Evolutionary conservation across 805 yeast species (phyloP).

Genomic region (Kregervanrija pseudodelftensis): DNA sequence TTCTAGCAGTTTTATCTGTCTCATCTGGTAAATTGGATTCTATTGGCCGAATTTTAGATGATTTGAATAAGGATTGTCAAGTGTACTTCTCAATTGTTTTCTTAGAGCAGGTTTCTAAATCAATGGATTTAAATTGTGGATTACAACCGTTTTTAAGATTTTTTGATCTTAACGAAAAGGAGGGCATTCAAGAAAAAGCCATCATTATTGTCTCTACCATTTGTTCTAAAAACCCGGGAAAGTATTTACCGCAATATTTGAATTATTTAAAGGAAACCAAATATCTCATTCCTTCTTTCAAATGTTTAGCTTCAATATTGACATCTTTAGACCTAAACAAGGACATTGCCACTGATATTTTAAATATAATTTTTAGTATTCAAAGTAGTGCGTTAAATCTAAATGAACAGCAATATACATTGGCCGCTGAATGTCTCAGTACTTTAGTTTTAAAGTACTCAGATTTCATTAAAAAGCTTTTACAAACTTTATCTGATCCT

Average conservation of each 20-base stretch:
- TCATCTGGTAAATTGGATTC: conserved; percentile 27
- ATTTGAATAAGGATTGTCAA: conserved; percentile 16
- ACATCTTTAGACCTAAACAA: background rate
- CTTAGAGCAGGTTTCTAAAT: conserved; percentile 43
- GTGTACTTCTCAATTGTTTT: conserved; percentile 30
- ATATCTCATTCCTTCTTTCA: conserved; percentile 6
- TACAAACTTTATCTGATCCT: conserved; percentile 10
- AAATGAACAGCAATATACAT: conserved; percentile 11
- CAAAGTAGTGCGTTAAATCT: background rate
- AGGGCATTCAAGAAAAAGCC: conserved; percentile 35
- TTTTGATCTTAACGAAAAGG: conserved; percentile 25
- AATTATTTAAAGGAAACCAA: conserved; percentile 10
- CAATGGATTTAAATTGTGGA: conserved; percentile 26
- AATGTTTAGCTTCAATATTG: conserved; percentile 10
- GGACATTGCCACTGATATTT: conserved; percentile 5
- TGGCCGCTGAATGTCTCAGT: conserved; percentile 21
- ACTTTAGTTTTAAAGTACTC: conserved; percentile 14
- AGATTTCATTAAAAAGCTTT: conserved; percentile 9
- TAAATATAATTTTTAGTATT: conserved; percentile 4
- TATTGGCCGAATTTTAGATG: conserved; percentile 13
- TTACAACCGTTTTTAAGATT: conserved; percentile 30
- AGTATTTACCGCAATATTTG: conserved; percentile 34
- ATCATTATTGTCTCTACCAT: conserved; percentile 49
- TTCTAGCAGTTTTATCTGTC: conserved; percentile 30
- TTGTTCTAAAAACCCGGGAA: conserved; percentile 32